Base-by-base conservation (phyloP, 1,284 basidiomycete species). In the Xerocomus cyaneibrunnescens region DNA sequence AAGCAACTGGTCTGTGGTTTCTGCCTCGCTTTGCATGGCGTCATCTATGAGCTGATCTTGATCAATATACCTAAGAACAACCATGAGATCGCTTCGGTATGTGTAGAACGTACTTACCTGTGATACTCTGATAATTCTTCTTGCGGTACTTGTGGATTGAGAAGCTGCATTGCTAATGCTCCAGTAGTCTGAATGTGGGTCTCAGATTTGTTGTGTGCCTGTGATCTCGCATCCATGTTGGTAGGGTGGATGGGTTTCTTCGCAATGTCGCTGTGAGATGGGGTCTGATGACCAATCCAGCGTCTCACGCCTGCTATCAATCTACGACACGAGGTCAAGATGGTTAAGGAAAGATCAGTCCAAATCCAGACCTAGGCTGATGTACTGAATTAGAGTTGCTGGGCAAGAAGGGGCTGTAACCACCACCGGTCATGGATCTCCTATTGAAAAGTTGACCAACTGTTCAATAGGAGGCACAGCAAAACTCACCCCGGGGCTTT, bases 101-200 rank as follows among this genome's bases (percentile, higher is more conserved):
- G 17, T 25, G 3, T 7, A 23, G 4, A 22, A 28, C 22, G 27
- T 7, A 72, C 76, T 32, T 55, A 88, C 84, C 86, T 86, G 59
- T 87, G 83, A 70, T 97, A 97, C 64, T 96, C 92, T 3, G 76
- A 71, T 52, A 83, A 76, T 65, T 92, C 89, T 34, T 79, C 75
- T 23, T 79, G 76, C 2, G 81, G 79, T 10, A 89, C 84, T 4
- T 74, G 73, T 1, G 92, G 92, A 50, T 85, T 67, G 17, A 94
- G 75, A 7, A 87, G 73, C 10, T 81, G 75, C 31, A 67, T 69
- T 2, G 88, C 87, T 23, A 94, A 74, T 0, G 68, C 72, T 55
- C 85, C 84, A 3, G 90, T 86, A 1, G 85, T 80, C 48, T 80
- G 76, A n/a, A 73, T 71, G 44, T 85, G 79, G 5, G 13, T 25